Evolutionary conservation across 495 filamentous ascomycete species (phyloP), one percentile per base, ranked within the genome.

Genomic region (Emericellopsis terricola): DNA sequence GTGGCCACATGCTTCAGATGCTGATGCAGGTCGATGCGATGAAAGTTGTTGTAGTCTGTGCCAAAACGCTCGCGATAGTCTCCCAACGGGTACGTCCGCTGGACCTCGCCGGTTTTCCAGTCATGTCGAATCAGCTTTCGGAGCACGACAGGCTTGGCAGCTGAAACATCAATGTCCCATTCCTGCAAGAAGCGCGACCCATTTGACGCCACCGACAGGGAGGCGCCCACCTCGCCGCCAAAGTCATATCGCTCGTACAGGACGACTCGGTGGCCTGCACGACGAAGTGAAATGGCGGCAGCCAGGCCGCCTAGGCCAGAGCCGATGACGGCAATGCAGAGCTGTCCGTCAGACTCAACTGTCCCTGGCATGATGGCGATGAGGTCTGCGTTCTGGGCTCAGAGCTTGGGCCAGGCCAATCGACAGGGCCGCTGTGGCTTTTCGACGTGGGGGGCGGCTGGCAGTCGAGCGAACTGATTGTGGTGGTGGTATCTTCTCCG

Each of bases 1-100:
- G 60, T 9, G 0, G 64, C 67, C 13, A 53, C 53, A 15, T 64
- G 55, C 49, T 53, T 62, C 42, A 71, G 41, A 57, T 68, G 63
- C 7, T 46, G 37, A 41, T 71, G 67, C 60, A 71, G 65, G 40
- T 69, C 52, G 29, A 59, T 54, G 0, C 67, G 55, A 37, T 71
- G 65, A 41, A 68, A 69, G 60, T 68, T 65, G 48, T 67, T 62
- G 42, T 68, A 67, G 19, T 53, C 51, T 28, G 43, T 32, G 8
- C 32, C 38, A 15, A 29, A 38, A 8, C 36, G 36, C 29, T 38
- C 17, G 11, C 29, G 27, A 14, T 38, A 38, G 36, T 65, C 61
- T 11, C 43, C 50, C 30, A 67, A 34, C 19, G 52, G 49, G 36
- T 60, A 62, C 19, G 56, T 56, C 37, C 52, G 60, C 16, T 56